These are phyloP conservation scores for Pestalotiopsis fici DNA, from an alignment of 2,329 filamentous ascomycete genomes.

Conservation along the genomic window DNA sequence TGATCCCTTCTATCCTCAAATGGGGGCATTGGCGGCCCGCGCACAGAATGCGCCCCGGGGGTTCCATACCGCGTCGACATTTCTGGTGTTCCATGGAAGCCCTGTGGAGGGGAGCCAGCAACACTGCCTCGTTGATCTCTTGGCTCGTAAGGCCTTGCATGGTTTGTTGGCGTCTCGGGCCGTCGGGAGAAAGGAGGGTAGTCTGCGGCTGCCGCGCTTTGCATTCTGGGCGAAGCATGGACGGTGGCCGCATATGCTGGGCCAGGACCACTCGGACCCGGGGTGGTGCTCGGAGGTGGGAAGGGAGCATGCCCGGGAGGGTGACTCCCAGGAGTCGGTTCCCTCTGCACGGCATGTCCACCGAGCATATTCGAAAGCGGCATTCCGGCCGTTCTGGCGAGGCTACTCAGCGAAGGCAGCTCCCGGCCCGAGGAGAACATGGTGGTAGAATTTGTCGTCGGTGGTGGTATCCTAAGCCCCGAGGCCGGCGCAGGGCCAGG, in stretches of 20 bases:
- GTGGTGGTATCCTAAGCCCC: conserved; percentile 25
- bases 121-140: conserved; percentile 41
- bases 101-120: conserved; percentile 47
- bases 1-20: conserved; percentile 47
- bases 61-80: conserved; percentile 57
- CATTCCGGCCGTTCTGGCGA: conserved; percentile 51
- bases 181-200: conserved; percentile 57
- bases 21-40: conserved; percentile 46
- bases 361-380: conserved; percentile 64
- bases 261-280: conserved; percentile 41
- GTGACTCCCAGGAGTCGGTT: conserved; percentile 36
- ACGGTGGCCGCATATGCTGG: conserved; percentile 48
- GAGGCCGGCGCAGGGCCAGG: conserved; percentile 17
- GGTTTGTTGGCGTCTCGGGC: conserved; percentile 71
- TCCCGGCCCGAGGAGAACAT: conserved; percentile 30
- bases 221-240: conserved; percentile 59
- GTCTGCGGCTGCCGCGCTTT: conserved; percentile 52
- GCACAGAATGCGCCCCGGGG: conserved; percentile 55
- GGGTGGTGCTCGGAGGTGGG: conserved; percentile 36
- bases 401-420: conserved; percentile 35
- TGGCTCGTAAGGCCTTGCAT: conserved; percentile 55
- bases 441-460: conserved; percentile 28
- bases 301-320: conserved; percentile 36
- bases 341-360: conserved; percentile 39
- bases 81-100: conserved; percentile 56